A percentile compares a stretch with the other conserved stretches of the same genome.
These are phyloP conservation scores for Vigna radiata DNA, from an alignment of 306 rosid genomes.

Conservation along the genomic window DNA sequence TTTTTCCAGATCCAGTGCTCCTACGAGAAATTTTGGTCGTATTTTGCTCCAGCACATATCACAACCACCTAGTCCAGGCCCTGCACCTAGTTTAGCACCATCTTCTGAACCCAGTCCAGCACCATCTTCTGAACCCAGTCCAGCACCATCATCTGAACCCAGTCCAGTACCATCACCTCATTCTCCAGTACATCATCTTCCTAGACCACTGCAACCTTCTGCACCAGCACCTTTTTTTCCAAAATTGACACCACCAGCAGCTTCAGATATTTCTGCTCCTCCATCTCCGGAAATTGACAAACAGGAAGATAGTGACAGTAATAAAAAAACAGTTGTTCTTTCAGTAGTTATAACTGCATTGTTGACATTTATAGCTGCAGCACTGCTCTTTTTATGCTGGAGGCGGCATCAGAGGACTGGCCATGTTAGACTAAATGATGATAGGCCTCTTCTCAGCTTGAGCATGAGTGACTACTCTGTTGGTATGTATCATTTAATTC, in stretches of 20 bases:
- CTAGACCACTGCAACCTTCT: constrained; percentile 29
- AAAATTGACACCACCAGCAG: constrained; percentile 41
- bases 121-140: constrained; percentile 40
- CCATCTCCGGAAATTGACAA: constrained; percentile 44
- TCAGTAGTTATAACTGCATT: constrained; percentile 77
- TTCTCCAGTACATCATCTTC: constrained; percentile 12
- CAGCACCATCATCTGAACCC: constrained; percentile 42
- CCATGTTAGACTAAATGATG: constrained; percentile 65
- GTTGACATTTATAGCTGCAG: constrained; percentile 68
- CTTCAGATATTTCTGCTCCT: constrained; percentile 38
- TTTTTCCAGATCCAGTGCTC: constrained; percentile 47
- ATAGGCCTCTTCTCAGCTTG: constrained; percentile 87
- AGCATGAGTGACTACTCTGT: constrained; percentile 74
- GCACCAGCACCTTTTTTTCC: constrained; percentile 39
- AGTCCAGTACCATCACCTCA: constrained; percentile 31
- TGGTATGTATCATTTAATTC: constrained; percentile 57
- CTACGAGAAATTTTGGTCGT: constrained; percentile 59
- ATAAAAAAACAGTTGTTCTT: constrained; percentile 52
- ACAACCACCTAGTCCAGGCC: constrained; percentile 51
- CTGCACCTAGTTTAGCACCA: constrained; percentile 40
- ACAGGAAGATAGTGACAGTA: constrained; percentile 35
- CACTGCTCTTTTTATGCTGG: constrained; percentile 67
- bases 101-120: constrained; percentile 40
- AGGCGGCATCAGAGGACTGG: constrained; percentile 46
- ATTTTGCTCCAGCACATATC: constrained; percentile 53